A percentile compares a stretch with the other conserved stretches of the same genome.
Conservation (phyloP, 78 protist species). For the Chrysochromulina parva region DNA sequence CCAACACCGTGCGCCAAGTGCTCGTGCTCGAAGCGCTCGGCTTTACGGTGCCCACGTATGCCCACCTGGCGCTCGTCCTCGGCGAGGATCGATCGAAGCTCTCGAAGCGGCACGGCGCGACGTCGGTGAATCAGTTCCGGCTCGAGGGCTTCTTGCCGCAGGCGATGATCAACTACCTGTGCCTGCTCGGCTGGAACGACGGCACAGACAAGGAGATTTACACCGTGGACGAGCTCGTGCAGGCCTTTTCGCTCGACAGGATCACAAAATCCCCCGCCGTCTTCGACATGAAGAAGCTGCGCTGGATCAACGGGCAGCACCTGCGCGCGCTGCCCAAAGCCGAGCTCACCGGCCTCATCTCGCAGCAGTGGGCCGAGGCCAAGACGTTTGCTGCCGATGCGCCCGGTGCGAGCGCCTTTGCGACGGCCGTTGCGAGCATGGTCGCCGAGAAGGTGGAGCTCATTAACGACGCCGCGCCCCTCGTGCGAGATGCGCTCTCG, state of each 20-base stretch:
- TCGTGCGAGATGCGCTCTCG: constrained; percentile 10
- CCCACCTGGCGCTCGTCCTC: constrained; percentile 48
- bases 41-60: constrained; percentile 22
- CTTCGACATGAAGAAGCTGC: constrained; percentile 46
- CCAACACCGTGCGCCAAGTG: constrained; percentile 48
- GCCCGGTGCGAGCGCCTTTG: too few relatives aligned
- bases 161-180: constrained; percentile 53
- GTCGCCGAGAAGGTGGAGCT: not conserved
- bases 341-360: not conserved
- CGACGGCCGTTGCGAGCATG: not conserved
- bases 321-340: constrained; percentile 11
- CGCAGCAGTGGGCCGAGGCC: too few relatives aligned
- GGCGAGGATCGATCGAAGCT: constrained; percentile 48
- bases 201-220: constrained; percentile 48
- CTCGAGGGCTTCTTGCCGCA: constrained; percentile 8
- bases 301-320: constrained; percentile 46
- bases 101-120: constrained; percentile 48
- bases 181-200: constrained; percentile 51
- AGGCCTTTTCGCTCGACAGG: constrained; percentile 28
- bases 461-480: constrained; percentile 5
- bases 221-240: constrained; percentile 30
- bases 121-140: constrained; percentile 41
- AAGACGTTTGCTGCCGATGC: too few relatives aligned
- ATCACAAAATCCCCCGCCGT: constrained; percentile 36
- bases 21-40: constrained; percentile 45